Evolutionary conservation across 352 stramenopile species (phyloP).

Genomic region (Globisporangium middletonii): DNA sequence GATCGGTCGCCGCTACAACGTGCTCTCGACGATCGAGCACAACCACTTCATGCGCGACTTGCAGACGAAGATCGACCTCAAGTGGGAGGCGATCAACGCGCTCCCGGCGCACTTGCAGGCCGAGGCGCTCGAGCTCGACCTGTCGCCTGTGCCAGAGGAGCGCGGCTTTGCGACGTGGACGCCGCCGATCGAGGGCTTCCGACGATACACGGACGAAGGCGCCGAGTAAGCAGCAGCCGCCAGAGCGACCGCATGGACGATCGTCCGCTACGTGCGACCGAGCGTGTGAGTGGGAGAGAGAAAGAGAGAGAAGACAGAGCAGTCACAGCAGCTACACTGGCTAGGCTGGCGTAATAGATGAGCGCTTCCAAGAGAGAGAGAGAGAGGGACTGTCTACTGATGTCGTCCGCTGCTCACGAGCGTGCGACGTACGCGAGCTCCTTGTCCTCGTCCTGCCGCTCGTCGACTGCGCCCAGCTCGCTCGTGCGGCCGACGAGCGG

Average conservation of each 20-base stretch:
- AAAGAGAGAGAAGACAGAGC: no score
- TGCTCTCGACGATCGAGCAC: conserved; percentile 74
- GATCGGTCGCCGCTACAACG: conserved; percentile 79
- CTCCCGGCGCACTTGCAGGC: conserved; percentile 72
- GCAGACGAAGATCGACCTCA: conserved; percentile 90
- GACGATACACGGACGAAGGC: conserved; percentile 72
- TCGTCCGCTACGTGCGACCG: no score
- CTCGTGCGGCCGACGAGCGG: neutral
- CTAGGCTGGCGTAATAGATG: conserved; percentile 7
- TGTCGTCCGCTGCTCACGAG: neutral
- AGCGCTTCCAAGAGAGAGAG: no score
- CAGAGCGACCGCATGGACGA: neutral
- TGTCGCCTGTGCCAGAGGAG: conserved; percentile 49
- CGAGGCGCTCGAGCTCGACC: conserved; percentile 72
- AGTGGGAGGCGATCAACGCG: conserved; percentile 88
- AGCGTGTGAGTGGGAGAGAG: neutral
- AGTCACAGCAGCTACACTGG: neutral
- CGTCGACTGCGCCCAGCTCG: neutral
- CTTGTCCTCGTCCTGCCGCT: neutral
- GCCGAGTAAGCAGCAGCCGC: conserved; percentile 19
- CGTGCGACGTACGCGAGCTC: neutral
- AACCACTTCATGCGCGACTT: conserved; percentile 87
- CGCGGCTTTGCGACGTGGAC: conserved; percentile 83
- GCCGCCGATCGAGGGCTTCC: conserved; percentile 81
- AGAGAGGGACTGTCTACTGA: no score